Evolutionary conservation across 2,329 filamentous ascomycete species (phyloP).

Genomic region (Pyrenochaeta sp.): DNA sequence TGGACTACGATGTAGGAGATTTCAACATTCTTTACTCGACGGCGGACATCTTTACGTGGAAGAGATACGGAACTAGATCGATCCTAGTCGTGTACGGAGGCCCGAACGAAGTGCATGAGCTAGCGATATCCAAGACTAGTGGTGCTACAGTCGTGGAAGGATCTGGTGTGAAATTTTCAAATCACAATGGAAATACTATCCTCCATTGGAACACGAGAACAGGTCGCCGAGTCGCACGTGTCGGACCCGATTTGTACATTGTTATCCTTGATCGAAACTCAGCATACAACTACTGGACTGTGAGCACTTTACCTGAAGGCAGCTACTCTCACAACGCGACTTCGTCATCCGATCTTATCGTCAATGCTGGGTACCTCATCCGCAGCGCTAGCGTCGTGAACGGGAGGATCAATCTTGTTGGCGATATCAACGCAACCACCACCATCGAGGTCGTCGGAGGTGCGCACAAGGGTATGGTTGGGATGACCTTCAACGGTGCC

Average conservation of each 20-base stretch:
- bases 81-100: constrained; percentile 70
- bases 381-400: constrained; percentile 64
- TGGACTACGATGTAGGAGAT: constrained; percentile 69
- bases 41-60: constrained; percentile 72
- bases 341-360: constrained; percentile 55
- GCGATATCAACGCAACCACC: constrained; percentile 75
- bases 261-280: constrained; percentile 68
- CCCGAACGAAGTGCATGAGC: constrained; percentile 67
- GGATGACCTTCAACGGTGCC: constrained; percentile 67
- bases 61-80: constrained; percentile 64
- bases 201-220: constrained; percentile 63
- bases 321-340: constrained; percentile 24
- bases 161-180: constrained; percentile 42
- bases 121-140: constrained; percentile 56
- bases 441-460: constrained; percentile 72
- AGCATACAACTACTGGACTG: constrained; percentile 73
- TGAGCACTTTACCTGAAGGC: constrained; percentile 39
- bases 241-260: constrained; percentile 59
- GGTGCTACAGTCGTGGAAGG: constrained; percentile 49
- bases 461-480: constrained; percentile 58
- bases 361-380: constrained; percentile 69
- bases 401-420: constrained; percentile 67
- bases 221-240: constrained; percentile 57
- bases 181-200: constrained; percentile 54
- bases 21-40: constrained; percentile 69